Evolutionary conservation across 495 filamentous ascomycete genomes (phyloP).

Genomic region (Neurospora discreta): DNA sequence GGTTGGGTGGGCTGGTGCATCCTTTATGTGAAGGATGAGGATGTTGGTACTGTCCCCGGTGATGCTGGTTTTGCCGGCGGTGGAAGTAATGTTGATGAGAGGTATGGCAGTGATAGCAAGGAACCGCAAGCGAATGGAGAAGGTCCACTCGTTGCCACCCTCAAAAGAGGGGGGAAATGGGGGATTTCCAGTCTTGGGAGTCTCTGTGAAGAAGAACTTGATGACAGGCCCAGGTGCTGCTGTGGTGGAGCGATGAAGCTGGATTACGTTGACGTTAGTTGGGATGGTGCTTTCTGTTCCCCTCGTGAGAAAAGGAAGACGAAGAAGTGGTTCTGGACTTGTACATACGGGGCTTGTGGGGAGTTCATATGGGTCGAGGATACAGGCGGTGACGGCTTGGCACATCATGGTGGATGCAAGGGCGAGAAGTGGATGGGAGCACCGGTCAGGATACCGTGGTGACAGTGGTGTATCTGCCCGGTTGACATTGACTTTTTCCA

Average conservation of each 20-base stretch:
- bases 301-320: neutral
- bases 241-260: neutral
- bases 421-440: neutral
- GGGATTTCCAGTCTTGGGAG: neutral
- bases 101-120: neutral
- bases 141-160: neutral
- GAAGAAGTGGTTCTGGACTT: neutral
- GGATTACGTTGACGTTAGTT: neutral
- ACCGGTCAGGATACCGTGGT: neutral
- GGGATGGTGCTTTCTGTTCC: neutral
- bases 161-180: neutral
- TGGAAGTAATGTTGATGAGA: neutral
- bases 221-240: neutral
- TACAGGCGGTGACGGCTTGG: neutral
- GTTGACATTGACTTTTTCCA: neutral
- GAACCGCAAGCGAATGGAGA: neutral
- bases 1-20: neutral
- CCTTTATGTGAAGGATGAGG: neutral
- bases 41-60: neutral
- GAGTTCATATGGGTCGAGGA: neutral
- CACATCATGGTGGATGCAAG: neutral
- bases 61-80: neutral
- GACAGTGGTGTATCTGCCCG: neutral
- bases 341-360: neutral
- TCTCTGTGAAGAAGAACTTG: neutral